Evolutionary conservation across 192 early-diverging fungal species (phyloP).

Genomic region (Obelidium mucronatum): DNA sequence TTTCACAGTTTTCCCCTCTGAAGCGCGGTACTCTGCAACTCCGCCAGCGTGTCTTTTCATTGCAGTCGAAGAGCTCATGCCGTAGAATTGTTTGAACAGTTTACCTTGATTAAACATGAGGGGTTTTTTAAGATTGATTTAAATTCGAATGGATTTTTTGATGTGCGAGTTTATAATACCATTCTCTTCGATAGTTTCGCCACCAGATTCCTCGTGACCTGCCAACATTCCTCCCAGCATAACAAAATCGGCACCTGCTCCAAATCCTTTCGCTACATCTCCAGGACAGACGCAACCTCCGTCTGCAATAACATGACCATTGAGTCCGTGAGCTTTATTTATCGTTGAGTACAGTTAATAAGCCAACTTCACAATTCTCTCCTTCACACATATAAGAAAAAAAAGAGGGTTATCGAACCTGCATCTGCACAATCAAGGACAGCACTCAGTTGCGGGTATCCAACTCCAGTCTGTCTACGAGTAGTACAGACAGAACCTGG

Average conservation of each 20-base stretch:
- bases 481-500: conserved; percentile 33
- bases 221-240: conserved; percentile 35
- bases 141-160: too few species aligned
- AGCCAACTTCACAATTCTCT: too few species aligned
- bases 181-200: conserved; percentile 30
- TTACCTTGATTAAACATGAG: neutral
- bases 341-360: too few species aligned
- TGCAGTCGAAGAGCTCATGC: conserved; percentile 29
- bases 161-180: too few species aligned
- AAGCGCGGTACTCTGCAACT: conserved; percentile 26
- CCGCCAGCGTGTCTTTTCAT: conserved; percentile 25
- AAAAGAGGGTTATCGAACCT: neutral
- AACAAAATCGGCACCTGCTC: conserved; percentile 26
- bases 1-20: conserved; percentile 28
- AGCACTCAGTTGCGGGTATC: conserved; percentile 23
- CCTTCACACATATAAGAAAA: neutral
- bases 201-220: conserved; percentile 20
- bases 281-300: conserved; percentile 28
- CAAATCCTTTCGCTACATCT: conserved; percentile 34
- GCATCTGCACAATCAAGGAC: conserved; percentile 34
- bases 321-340: conserved; percentile 25
- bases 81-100: conserved; percentile 27
- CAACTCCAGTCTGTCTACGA: conserved; percentile 30
- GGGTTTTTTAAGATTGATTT: neutral
- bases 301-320: conserved; percentile 29